Evolutionary conservation across 2,329 filamentous ascomycete genomes (phyloP).

Genomic region (Sarocladiaceae sp.): DNA sequence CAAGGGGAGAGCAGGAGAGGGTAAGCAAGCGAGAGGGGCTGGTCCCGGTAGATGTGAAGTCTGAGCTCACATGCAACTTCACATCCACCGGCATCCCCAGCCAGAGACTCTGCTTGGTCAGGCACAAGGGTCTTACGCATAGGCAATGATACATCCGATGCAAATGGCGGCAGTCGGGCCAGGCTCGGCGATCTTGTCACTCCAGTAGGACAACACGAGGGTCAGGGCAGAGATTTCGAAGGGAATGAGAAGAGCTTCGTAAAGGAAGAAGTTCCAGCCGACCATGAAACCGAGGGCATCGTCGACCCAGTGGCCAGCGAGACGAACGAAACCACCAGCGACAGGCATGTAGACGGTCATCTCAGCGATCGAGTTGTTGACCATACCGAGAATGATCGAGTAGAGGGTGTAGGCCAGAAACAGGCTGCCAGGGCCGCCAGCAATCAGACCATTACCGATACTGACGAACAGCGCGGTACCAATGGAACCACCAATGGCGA

Average conservation of each 20-base stretch:
- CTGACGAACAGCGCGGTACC: slow-evolving; percentile 48
- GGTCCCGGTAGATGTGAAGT: background rate
- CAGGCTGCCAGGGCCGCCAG: slow-evolving; percentile 33
- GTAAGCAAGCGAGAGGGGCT: background rate
- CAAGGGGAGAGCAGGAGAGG: slow-evolving; percentile 1
- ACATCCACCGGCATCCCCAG: slow-evolving; percentile 10
- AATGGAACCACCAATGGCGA: slow-evolving; percentile 46
- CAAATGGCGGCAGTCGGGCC: slow-evolving; percentile 10
- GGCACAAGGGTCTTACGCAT: slow-evolving; percentile 39
- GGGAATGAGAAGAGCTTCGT: slow-evolving; percentile 43
- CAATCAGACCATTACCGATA: slow-evolving; percentile 42
- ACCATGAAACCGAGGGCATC: slow-evolving; percentile 49
- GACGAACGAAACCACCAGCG: slow-evolving; percentile 50
- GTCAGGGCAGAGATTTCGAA: slow-evolving; percentile 42
- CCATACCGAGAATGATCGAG: slow-evolving; percentile 42
- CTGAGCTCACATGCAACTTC: slow-evolving; percentile 9
- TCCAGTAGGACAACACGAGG: slow-evolving; percentile 32
- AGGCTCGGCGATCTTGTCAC: slow-evolving; percentile 19
- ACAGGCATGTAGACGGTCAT: slow-evolving; percentile 54
- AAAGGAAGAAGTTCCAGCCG: slow-evolving; percentile 46
- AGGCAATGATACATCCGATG: slow-evolving; percentile 36
- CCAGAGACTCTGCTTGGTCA: slow-evolving; percentile 9
- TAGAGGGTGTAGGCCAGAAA: slow-evolving; percentile 50
- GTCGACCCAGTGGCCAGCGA: slow-evolving; percentile 55
- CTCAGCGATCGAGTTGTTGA: slow-evolving; percentile 56